Evolutionary conservation across 768 basidiomycete species (phyloP), one percentile per base, ranked within the genome.

Genomic region (Clavaria fumosa): DNA sequence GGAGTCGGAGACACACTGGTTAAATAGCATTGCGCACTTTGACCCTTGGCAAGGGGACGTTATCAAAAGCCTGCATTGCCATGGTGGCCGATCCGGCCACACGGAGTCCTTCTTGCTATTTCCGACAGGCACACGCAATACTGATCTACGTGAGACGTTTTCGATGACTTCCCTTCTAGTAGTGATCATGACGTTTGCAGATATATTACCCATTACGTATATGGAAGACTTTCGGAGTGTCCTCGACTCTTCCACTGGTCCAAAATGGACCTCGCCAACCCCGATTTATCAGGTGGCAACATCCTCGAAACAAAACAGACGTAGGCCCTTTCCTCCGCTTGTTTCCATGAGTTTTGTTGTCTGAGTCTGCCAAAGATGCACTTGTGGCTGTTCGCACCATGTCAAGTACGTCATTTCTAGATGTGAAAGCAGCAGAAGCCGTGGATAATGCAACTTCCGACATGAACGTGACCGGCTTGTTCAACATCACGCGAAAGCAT

Each of bases 281-380:
- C 79, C 82, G 9, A 79, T 86, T 37, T 62, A 64, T 37, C 82
- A 85, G 45, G 58, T 84, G 33, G n/a, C n/a, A n/a, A n/a, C n/a
- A n/a, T n/a, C n/a, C n/a, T n/a, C n/a, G n/a, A n/a, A n/a, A n/a
- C n/a, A n/a, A n/a, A n/a, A n/a, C n/a, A n/a, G n/a, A n/a, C n/a
- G n/a, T n/a, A n/a, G n/a, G n/a, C n/a, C n/a, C n/a, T n/a, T n/a
- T n/a, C n/a, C n/a, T 28, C 26, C 26, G 26, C 9, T 28, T 28
- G 26, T n/a, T n/a, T n/a, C 26, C 26, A 9, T 28, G 9, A 28
- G 14, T 9, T 28, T 14, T 28, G 26, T 2, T 40, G 24, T 15
- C 15, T 32, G 19, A 26, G 5, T 19, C 23, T 21, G 24, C 26
- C 26, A 34, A 34, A 64, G 61, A 43, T 15, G 43, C 51, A 5